Evolutionary conservation across 2,329 filamentous ascomycete species (phyloP).

Genomic region (Blumeriella jaapii): DNA sequence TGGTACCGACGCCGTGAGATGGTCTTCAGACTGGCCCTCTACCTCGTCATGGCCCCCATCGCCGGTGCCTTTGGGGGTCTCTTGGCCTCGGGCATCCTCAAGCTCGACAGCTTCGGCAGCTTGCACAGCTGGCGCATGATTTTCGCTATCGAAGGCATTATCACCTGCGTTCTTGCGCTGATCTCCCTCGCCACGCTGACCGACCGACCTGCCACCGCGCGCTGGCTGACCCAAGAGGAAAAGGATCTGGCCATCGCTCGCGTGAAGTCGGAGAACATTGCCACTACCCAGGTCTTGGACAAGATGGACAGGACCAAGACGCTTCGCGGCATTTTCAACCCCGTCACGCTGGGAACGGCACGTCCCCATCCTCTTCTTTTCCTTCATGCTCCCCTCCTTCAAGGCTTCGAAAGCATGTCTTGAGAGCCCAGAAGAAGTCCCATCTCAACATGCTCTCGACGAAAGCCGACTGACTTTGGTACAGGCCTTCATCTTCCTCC

Average conservation of each 20-base stretch:
- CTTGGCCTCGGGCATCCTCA: conserved; percentile 52
- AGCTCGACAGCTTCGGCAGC: conserved; percentile 38
- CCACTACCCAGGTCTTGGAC: conserved; percentile 50
- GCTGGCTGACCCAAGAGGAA: conserved; percentile 54
- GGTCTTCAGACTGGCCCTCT: conserved; percentile 54
- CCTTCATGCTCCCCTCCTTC: no score
- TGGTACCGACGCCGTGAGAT: conserved; percentile 64
- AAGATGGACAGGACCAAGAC: conserved; percentile 48
- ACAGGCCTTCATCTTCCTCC: conserved; percentile 35
- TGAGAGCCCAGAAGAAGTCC: no score
- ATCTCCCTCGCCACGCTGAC: conserved; percentile 54
- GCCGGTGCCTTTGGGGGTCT: conserved; percentile 63
- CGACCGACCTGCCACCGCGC: conserved; percentile 55
- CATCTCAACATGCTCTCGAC: no score
- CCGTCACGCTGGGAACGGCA: conserved; percentile 45
- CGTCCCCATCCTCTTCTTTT: no score
- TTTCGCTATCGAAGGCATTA: conserved; percentile 59
- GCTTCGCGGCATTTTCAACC: conserved; percentile 50
- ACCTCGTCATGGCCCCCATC: conserved; percentile 59
- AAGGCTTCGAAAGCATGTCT: no score
- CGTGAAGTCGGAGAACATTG: conserved; percentile 57
- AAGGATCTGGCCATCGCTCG: conserved; percentile 55
- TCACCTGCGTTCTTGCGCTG: conserved; percentile 44
- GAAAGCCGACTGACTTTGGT: no score
- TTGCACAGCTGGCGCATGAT: conserved; percentile 57